These are phyloP conservation scores for Suillus occidentalis DNA, from an alignment of 768 basidiomycete genomes.

Conservation along the genomic window DNA sequence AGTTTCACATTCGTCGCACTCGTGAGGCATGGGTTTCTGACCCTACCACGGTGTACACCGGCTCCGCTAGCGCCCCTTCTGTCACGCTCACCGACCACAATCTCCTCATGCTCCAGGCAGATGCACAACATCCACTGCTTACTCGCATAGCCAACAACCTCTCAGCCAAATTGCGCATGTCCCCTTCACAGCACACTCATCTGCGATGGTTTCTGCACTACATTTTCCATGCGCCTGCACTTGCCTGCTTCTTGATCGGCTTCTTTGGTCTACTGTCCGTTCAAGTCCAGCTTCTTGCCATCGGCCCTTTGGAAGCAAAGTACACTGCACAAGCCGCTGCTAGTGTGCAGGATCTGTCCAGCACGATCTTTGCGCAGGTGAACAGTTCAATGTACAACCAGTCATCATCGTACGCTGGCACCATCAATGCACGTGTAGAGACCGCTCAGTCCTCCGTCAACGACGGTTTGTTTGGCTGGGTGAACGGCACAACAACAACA, in stretches of 20 bases:
- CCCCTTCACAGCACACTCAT: conserved; percentile 62
- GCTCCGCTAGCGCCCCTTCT: conserved; percentile 41
- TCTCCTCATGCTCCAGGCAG: conserved; percentile 70
- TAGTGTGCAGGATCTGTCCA: conserved; percentile 65
- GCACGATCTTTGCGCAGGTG: conserved; percentile 69
- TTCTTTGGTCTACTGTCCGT: conserved; percentile 85
- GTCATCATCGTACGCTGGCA: conserved; percentile 73
- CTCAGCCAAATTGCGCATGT: conserved; percentile 50
- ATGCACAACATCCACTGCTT: conserved; percentile 71
- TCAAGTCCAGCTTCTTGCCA: conserved; percentile 80
- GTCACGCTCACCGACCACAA: conserved; percentile 73
- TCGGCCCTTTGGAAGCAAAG: conserved; percentile 69
- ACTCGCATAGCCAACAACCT: conserved; percentile 61
- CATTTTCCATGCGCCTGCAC: conserved; percentile 86
- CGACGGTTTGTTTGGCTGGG: conserved; percentile 91
- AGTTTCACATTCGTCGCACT: conserved; percentile 62
- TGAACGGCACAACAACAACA: conserved; percentile 84
- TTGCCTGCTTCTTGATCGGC: conserved; percentile 92
- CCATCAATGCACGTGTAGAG: conserved; percentile 72
- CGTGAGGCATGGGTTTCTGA: conserved; percentile 79
- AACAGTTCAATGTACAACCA: conserved; percentile 84
- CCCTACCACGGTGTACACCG: conserved; percentile 53
- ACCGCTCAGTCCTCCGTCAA: conserved; percentile 76
- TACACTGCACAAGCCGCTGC: conserved; percentile 63
- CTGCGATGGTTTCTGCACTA: conserved; percentile 90